A percentile compares a stretch with the other conserved stretches of the same genome.
Conservation (phyloP, 441 rosid genomes). For the Gossypium trilobum region DNA sequence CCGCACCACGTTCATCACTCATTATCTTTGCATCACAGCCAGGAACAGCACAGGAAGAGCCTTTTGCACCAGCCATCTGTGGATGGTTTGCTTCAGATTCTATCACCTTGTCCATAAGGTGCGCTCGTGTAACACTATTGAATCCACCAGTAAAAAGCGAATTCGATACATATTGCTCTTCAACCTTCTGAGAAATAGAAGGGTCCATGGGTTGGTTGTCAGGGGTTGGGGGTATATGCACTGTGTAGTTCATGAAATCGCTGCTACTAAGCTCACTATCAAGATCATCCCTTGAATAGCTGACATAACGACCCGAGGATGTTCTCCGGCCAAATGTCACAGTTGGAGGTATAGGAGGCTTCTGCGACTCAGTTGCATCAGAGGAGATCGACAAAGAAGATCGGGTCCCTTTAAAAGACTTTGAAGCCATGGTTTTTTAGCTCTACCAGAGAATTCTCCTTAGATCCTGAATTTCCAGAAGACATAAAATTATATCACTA, state of each 20-base stretch:
- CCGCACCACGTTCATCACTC: slow-evolving; percentile 79
- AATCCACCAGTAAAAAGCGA: slow-evolving; percentile 85
- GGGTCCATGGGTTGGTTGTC: slow-evolving; percentile 86
- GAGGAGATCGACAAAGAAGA: slow-evolving; percentile 51
- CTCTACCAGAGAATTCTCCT: slow-evolving; percentile 13
- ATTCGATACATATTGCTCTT: slow-evolving; percentile 77
- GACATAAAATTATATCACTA: slow-evolving; percentile 12
- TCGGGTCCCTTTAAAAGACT: slow-evolving; percentile 41
- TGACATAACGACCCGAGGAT: slow-evolving; percentile 71
- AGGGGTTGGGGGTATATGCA: slow-evolving; percentile 82
- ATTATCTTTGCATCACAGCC: slow-evolving; percentile 86
- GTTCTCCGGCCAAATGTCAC: slow-evolving; percentile 70
- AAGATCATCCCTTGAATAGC: slow-evolving; percentile 81
- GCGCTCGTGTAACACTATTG: slow-evolving; percentile 67
- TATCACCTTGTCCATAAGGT: slow-evolving; percentile 81
- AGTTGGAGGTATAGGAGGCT: slow-evolving; percentile 48
- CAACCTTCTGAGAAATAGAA: slow-evolving; percentile 69
- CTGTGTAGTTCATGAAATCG: slow-evolving; percentile 67
- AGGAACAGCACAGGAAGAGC: slow-evolving; percentile 72
- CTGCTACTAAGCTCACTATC: slow-evolving; percentile 66
- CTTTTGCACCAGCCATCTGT: slow-evolving; percentile 90
- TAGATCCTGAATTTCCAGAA: slow-evolving; percentile 35
- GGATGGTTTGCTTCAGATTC: slow-evolving; percentile 81
- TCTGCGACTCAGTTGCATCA: slow-evolving; percentile 46
- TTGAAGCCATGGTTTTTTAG: slow-evolving; percentile 48